Conservation (phyloP, 768 basidiomycete genomes). For the Fistulinella prunicolor region DNA sequence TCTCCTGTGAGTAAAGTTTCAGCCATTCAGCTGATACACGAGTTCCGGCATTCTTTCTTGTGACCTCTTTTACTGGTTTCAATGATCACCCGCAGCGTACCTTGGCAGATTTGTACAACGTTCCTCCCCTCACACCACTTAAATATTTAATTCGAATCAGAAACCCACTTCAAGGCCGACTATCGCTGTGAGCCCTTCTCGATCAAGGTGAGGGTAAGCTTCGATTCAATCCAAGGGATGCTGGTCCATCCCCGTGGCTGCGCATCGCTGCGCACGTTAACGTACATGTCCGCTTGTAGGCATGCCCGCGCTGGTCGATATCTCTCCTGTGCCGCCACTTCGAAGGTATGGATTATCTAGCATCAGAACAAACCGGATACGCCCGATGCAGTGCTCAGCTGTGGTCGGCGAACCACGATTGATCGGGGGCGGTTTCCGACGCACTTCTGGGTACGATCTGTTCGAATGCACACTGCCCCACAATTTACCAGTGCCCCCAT, state of each 20-base stretch:
- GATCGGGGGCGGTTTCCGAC: slow-evolving; percentile 26
- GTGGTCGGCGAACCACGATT: slow-evolving; percentile 25
- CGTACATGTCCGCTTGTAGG: slow-evolving; percentile 4
- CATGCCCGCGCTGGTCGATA: slow-evolving; percentile 3
- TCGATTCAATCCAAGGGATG: slow-evolving; percentile 8
- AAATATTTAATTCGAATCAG: slow-evolving; percentile 5
- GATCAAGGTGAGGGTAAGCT: slow-evolving; percentile 19
- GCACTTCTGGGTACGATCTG: slow-evolving; percentile 14
- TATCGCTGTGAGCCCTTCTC: slow-evolving; percentile 10
- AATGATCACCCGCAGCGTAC: background rate
- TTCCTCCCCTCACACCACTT: slow-evolving; percentile 6
- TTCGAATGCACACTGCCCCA: slow-evolving; percentile 25
- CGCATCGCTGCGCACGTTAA: slow-evolving; percentile 20
- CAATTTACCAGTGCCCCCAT: slow-evolving; percentile 5
- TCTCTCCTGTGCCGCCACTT: slow-evolving; percentile 8
- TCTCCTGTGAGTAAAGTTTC: background rate
- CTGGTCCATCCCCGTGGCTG: slow-evolving; percentile 13
- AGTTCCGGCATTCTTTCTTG: background rate
- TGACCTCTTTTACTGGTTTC: background rate
- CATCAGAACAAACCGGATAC: slow-evolving; percentile 6
- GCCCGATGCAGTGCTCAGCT: slow-evolving; percentile 21
- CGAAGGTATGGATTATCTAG: slow-evolving; percentile 16
- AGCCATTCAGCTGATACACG: too few species aligned
- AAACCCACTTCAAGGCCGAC: slow-evolving; percentile 23
- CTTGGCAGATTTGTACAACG: background rate